phyloP scores from a whole-genome alignment of 805 yeast genomes.

The Wickerhamiella alocasiicola region DNA sequence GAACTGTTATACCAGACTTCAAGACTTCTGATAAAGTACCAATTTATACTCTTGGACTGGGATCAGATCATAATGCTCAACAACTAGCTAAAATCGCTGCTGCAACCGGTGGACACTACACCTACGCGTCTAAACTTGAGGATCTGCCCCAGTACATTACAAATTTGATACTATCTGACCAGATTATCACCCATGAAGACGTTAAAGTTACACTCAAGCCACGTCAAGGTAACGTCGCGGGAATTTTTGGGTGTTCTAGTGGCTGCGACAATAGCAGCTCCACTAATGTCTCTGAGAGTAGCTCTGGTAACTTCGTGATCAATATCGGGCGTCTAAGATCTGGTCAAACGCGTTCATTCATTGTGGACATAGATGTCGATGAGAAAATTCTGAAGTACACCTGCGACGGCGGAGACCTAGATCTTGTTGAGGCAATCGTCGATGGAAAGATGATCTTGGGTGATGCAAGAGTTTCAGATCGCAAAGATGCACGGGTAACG shows the following conservation, averaged over 20 bases:
- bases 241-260: conserved; percentile 1
- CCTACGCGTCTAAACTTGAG: not conserved
- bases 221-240: conserved; percentile 2
- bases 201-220: conserved; percentile 6
- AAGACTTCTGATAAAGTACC: not conserved
- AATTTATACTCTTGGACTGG: conserved; percentile 10
- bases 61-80: not conserved
- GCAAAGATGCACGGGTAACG: not conserved
- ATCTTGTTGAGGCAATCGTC: conserved; percentile 6
- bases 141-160: conserved; percentile 2
- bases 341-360: conserved; percentile 1
- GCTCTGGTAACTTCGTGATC: not conserved
- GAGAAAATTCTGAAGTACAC: not conserved
- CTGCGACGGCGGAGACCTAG: not conserved
- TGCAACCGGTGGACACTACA: conserved; percentile 7
- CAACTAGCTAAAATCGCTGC: conserved; percentile 4
- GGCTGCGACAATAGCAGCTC: conserved; percentile 4
- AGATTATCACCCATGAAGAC: conserved; percentile 7
- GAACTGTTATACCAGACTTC: not conserved
- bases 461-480: not conserved
- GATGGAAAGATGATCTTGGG: conserved; percentile 3
- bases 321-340: conserved; percentile 10
- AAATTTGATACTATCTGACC: conserved; percentile 8
- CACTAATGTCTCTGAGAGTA: not conserved
- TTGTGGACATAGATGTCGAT: conserved; percentile 7